Evolutionary conservation across 306 rosid genomes (phyloP).

Genomic region (Cucurbita pepo): DNA sequence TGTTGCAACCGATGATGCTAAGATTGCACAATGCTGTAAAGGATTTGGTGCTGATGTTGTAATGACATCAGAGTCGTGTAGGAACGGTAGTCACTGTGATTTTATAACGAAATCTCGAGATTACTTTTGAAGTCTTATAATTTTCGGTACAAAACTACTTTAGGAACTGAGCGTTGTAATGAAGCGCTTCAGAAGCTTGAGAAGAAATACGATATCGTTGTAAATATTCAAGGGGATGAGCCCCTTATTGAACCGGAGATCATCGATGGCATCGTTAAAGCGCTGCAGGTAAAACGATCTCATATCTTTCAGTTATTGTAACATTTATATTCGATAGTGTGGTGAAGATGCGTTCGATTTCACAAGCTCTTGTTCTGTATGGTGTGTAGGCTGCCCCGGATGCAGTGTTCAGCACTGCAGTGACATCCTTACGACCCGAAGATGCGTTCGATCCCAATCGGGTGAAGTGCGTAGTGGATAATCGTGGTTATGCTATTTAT

Average conservation of each 20-base stretch:
- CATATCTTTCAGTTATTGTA: background rate
- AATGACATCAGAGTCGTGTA: slow-evolving; percentile 87
- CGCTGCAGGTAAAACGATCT: slow-evolving; percentile 51
- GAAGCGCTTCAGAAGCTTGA: slow-evolving; percentile 83
- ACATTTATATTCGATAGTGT: background rate
- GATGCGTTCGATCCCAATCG: slow-evolving; percentile 81
- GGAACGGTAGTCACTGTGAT: slow-evolving; percentile 40
- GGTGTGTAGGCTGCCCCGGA: slow-evolving; percentile 77
- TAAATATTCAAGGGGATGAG: slow-evolving; percentile 95
- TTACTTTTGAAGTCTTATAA: background rate
- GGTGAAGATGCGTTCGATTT: too few species aligned
- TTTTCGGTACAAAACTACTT: background rate
- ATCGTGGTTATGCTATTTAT: slow-evolving; percentile 74
- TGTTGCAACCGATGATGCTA: slow-evolving; percentile 89
- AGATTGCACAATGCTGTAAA: slow-evolving; percentile 76
- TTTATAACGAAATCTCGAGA: background rate
- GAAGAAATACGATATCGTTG: slow-evolving; percentile 75
- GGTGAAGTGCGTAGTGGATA: slow-evolving; percentile 77
- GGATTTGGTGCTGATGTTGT: slow-evolving; percentile 83
- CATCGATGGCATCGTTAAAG: slow-evolving; percentile 79
- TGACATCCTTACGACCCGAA: slow-evolving; percentile 72
- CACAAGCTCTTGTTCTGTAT: background rate
- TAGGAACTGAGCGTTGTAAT: slow-evolving; percentile 89
- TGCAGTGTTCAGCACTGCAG: slow-evolving; percentile 98
- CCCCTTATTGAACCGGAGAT: slow-evolving; percentile 93